Evolutionary conservation across 352 stramenopile species (phyloP).

Genomic region (Blastocystis sp.): DNA sequence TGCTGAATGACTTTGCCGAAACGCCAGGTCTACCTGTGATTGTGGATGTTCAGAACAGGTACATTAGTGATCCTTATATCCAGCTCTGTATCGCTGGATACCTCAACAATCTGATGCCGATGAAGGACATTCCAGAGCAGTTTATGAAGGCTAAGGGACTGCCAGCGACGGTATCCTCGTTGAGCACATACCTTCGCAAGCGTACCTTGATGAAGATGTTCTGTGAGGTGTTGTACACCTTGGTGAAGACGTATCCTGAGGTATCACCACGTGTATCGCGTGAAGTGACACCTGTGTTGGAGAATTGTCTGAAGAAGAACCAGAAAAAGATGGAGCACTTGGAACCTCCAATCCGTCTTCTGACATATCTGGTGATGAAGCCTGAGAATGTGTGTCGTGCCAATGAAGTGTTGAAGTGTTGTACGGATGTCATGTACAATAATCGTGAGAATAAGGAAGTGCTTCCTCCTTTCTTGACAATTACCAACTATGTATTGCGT

Average conservation of each 20-base stretch:
- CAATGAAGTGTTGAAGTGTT: constrained; percentile 38
- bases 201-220: constrained; percentile 44
- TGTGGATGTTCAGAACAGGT: constrained; percentile 36
- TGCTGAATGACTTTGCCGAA: constrained; percentile 38
- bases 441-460: constrained; percentile 34
- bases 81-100: constrained; percentile 19
- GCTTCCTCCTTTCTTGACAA: constrained; percentile 37
- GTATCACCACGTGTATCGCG: neutral
- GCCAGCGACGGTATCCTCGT: constrained; percentile 1
- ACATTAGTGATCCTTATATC: constrained; percentile 25
- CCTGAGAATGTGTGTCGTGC: constrained; percentile 19
- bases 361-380: constrained; percentile 18
- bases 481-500: constrained; percentile 12
- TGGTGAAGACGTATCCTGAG: constrained; percentile 35
- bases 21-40: constrained; percentile 13
- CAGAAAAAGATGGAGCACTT: constrained; percentile 32
- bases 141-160: constrained; percentile 18
- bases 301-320: constrained; percentile 55
- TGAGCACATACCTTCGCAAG: constrained; percentile 36
- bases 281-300: constrained; percentile 14
- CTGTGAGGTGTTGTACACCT: constrained; percentile 43
- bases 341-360: constrained; percentile 38
- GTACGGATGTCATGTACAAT: constrained; percentile 43
- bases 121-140: neutral
- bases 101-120: constrained; percentile 42